Evolutionary conservation across 2,329 filamentous ascomycete species (phyloP).

Genomic region (Paraconiothyrium sp.): DNA sequence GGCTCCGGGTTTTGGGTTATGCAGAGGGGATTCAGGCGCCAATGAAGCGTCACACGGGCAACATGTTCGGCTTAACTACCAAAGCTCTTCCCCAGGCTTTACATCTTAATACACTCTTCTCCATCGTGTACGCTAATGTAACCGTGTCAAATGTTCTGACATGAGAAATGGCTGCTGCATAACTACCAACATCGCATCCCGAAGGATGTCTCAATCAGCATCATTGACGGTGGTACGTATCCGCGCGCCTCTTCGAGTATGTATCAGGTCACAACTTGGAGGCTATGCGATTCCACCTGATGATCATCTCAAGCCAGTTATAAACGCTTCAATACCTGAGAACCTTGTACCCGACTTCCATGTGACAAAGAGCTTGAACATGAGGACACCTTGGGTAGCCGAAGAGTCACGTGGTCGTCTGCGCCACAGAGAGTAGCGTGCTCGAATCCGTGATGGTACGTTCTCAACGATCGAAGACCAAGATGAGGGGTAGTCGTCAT

Average conservation of each 20-base stretch:
- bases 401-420: conserved; percentile 8
- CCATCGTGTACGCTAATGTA: conserved; percentile 26
- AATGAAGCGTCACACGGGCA: conserved; percentile 27
- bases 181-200: neutral
- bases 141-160: neutral
- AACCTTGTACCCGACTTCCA: too few relatives aligned
- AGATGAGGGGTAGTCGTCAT: neutral
- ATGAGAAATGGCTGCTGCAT: neutral
- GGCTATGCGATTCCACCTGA: too few relatives aligned
- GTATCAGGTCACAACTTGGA: too few relatives aligned
- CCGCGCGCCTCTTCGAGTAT: too few relatives aligned
- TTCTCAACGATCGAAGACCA: neutral
- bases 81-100: conserved; percentile 20
- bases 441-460: neutral
- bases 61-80: conserved; percentile 22
- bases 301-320: too few relatives aligned
- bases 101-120: conserved; percentile 35
- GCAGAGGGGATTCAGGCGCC: conserved; percentile 17
- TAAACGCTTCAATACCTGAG: too few relatives aligned
- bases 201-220: neutral
- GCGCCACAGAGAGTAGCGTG: conserved; percentile 11
- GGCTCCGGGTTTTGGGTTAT: conserved; percentile 25
- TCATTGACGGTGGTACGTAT: too few relatives aligned
- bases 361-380: neutral
- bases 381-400: neutral